Evolutionary conservation across 2,329 filamentous ascomycete species (phyloP), one percentile per base, ranked within the genome.

Genomic region (Clonostachys byssicola): DNA sequence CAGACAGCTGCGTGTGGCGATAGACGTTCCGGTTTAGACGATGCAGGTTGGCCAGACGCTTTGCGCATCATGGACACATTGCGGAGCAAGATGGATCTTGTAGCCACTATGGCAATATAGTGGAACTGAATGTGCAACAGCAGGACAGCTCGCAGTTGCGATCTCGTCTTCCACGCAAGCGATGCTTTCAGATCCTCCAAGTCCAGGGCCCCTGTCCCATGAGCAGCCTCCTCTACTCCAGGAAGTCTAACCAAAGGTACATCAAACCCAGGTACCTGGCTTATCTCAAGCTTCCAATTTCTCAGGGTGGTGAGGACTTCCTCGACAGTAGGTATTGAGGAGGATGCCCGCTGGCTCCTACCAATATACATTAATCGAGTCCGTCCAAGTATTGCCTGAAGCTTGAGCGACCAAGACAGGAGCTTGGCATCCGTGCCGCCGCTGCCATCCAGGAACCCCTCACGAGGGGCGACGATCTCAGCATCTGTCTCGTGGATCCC

Each of bases 401-500:
- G 55, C 30, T 59, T 57, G 10, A 64, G 44, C n/a, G 61, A 59
- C 54, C 61, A 57, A 2, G 60, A 52, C 1, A 61, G 54, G 2
- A 65, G 54, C 38, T 57, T 56, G 1, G 63, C 60, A 18, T 62
- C 61, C 2, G 55, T 56, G 0, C 57, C 60, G 7, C 54, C 53
- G 0, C 58, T 55, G 1, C 57, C 56, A 39, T 58, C 59, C 0
- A 64, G 54, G 23, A 63, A 55, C 0, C 52, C 61, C 17, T 60
- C 56, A 12, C 54, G 46, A 1, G 64, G 64, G 2, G 60, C 57
- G 0, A 57, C 55, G 8, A 65, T 54, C 40, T 67, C 63, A 1
- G 66, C 64, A 14, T 67, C 65, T 3, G 60, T 53, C 16, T 65
- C 62, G 20, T 66, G 60, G 5, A 68, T 49, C 0, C 59, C 64